Base-by-base conservation (phyloP, 2,329 filamentous ascomycete species). In the Aureobasidium sp. region DNA sequence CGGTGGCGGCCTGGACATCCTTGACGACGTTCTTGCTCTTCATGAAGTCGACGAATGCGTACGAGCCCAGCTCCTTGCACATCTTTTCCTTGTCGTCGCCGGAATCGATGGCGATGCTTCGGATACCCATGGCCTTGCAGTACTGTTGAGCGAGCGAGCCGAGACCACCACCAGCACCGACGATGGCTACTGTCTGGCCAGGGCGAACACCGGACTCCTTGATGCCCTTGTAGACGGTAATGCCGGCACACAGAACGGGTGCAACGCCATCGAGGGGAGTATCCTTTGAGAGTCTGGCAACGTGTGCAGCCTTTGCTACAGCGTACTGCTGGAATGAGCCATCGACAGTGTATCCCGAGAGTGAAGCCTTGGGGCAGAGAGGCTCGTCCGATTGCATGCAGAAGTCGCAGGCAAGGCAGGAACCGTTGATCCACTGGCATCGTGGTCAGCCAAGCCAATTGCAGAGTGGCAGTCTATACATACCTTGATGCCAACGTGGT, bases 291-390 rank as follows among this genome's bases (percentile, higher is more conserved):
- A 97, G 87, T 68, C 87, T 86, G 31, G 91, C 90, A 17, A 94
- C 86, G 75, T 96, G 90, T 20, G 88, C 85, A 17, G 91, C 91
- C 76, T 96, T 95, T 68, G 87, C 91, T 68, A 96, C 84, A 74
- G 84, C 85, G 79, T 96, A 97, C 80, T 96, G 87, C 80, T 97
- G 92, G 83, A 97, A 97, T 45, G 87, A 87, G 36, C 92, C 92
- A 73, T 96, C 90, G 72, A 96, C 91, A 5, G 90, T 95, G 82
- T 95, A 96, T 62, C 93, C 93, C 0, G 91, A 95, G 44, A 96
- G 84, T 39, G 83, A 78, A 29, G 89, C 85, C 64, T 89, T 79
- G 17, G 82, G 75, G 79, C 93, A 97, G 6, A 96, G 86, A 2
- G 90, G 87, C 78, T 97, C 92, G 68, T 96, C 89, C n/a, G 70